Evolutionary conservation across 2,329 filamentous ascomycete species (phyloP), one percentile per base, ranked within the genome.

Genomic region (Pezizomycotina sp.): DNA sequence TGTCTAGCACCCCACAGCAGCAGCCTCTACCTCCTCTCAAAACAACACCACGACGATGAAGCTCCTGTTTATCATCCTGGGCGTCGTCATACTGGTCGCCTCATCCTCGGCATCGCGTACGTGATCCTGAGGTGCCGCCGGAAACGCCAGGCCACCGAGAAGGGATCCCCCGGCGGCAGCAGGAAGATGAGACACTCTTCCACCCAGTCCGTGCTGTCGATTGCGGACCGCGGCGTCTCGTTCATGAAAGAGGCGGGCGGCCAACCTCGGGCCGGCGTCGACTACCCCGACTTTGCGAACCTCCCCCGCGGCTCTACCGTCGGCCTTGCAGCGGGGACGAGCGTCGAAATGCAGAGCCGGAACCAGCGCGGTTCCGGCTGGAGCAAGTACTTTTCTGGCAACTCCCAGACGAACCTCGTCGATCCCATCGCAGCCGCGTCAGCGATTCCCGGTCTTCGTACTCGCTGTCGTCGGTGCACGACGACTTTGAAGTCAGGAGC

Each of bases 361-460:
- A 34, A 36, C 6, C 36, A 40, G 7, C 37, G 48, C 12, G 43
- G 46, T 13, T 51, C 49, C 2, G 50, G 50, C 5, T 52, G 50
- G 50, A 50, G 48, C 15, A 47, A 45, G 23, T 52, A 51, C 31
- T 52, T 52, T 24, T 52, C 50, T 15, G 50, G 43, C 10, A 44
- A 44, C 6, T 48, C 47, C 14, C 47, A 45, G 4, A 51, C 49
- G n/a, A 51, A 51, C 28, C 27, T 52, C 5, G 48, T 45, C 27
- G 36, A 44, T 31, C 36, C 36, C 19, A 37, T 33, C 18, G 41
- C 41, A 32, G 41, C 12, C 39, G 35, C 30, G 29, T 37, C 12
- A 44, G 41, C 33, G 36, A 44, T 25, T 36, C 41, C 25, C 33
- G 41, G 15, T 44, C 41, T 5, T 44, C 41, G 12, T 44, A 44